Evolutionary conservation across 345 rosid genomes (phyloP), one percentile per base, ranked within the genome.

Genomic region (Boechera divaricarpa): DNA sequence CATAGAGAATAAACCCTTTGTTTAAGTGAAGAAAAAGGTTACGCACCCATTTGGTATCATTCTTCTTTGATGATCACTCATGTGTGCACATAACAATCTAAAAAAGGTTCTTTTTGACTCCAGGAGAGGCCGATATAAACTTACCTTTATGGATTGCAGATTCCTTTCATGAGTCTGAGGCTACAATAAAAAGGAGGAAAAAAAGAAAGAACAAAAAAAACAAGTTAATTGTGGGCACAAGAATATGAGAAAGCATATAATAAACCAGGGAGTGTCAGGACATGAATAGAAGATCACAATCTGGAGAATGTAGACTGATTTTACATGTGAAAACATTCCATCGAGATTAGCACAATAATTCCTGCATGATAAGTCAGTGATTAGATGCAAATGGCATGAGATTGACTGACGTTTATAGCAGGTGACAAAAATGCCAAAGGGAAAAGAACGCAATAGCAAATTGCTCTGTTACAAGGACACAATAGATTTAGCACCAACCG

Each of bases 1-100:
- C 48, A 77, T 42, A 70, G 33, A 41, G 45, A 57, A 70, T 42
- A 70, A 58, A 70, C 75, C 49, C 21, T 59, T 63, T 21, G 54
- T 73, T 71, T 60, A 62, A 49, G 67, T 45, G 83, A 77, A 61
- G 21, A 63, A 51, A 74, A 63, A 70, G 48, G 62, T 32, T 76
- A 77, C 63, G 72, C 53, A 73, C 63, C 72, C 82, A 82, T 83
- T 80, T 60, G 83, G 83, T 72, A 73, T 73, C 70, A 75, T 79
- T 72, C 76, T 70, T 64, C 63, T 76, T 67, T 52, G 84, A 68
- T 76, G 81, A 77, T 82, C 42, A 76, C 52, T 77, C 76, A 70
- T 48, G 56, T 57, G 48, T 76, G 16, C 55, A 35, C 71, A 64
- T 33, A 60, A 41, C 60, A 78, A 39, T 73, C 74, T 59, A 33